phyloP scores from a whole-genome alignment of 2,329 filamentous ascomycete species.

The Verticillium longisporum region DNA sequence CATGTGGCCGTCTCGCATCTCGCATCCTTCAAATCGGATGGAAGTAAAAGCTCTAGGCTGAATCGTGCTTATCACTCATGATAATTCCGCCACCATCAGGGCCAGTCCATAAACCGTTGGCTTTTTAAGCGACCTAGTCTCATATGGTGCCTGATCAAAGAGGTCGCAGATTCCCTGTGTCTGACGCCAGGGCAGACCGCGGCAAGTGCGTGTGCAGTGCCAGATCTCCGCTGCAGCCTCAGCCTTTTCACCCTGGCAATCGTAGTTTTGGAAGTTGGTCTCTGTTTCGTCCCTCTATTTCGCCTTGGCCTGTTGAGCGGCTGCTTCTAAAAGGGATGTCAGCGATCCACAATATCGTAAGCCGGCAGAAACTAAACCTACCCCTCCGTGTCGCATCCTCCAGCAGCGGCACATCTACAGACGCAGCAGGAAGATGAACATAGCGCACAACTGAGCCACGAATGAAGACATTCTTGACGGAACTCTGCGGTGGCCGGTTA shows the following conservation, averaged over 20 bases:
- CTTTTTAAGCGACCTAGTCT: too few species aligned
- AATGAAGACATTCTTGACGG: constrained; percentile 95
- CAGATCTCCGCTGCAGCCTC: neutral
- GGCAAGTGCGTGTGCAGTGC: neutral
- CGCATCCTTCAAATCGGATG: neutral
- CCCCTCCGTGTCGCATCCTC: constrained; percentile 90
- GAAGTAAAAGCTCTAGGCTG: neutral
- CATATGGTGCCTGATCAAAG: neutral
- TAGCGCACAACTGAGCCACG: constrained; percentile 89
- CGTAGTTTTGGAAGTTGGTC: neutral
- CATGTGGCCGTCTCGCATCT: neutral
- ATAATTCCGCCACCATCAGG: neutral
- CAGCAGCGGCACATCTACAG: constrained; percentile 78
- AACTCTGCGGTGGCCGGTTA: constrained; percentile 35
- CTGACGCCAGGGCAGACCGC: neutral
- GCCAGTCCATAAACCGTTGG: neutral
- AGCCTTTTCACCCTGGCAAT: neutral
- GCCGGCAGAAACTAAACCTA: constrained; percentile 25
- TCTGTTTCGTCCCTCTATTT: constrained; percentile 28
- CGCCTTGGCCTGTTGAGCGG: constrained; percentile 50
- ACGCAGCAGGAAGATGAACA: constrained; percentile 75
- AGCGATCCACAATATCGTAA: neutral
- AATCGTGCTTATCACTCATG: neutral
- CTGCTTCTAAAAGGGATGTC: constrained; percentile 37
- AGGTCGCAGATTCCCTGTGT: neutral